phyloP scores from a whole-genome alignment of 257 asterid genomes.

The Penstemon newberryi region DNA sequence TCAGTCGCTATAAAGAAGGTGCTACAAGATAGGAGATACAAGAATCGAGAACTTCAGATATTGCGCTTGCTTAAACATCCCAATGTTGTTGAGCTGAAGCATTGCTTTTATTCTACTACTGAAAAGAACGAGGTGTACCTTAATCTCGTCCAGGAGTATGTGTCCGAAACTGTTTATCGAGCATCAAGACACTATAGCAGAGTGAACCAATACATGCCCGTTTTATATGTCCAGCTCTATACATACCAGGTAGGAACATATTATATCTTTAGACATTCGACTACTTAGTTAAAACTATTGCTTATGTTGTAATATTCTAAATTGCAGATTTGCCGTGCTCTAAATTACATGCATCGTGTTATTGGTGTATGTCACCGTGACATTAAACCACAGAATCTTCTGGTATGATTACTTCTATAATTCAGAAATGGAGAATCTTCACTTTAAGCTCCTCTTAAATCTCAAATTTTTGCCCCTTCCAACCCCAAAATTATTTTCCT shows the following conservation, averaged over 20 bases:
- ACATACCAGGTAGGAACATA: constrained; percentile 42
- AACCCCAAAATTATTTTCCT: background rate
- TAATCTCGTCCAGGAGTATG: constrained; percentile 57
- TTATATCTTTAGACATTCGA: background rate
- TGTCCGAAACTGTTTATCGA: constrained; percentile 51
- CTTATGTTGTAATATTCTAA: background rate
- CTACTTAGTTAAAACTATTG: background rate
- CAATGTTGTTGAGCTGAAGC: constrained; percentile 51
- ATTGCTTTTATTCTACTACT: constrained; percentile 55
- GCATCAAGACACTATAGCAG: constrained; percentile 49
- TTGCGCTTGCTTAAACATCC: constrained; percentile 56
- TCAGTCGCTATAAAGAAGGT: constrained; percentile 61
- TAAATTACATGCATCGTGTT: constrained; percentile 58
- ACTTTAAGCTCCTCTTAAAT: background rate
- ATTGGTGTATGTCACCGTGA: constrained; percentile 72
- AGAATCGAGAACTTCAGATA: constrained; percentile 55
- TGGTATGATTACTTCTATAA: constrained; percentile 37
- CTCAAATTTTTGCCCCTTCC: background rate
- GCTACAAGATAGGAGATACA: constrained; percentile 57
- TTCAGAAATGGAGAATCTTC: too few species aligned
- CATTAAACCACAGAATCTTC: constrained; percentile 69
- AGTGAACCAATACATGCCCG: constrained; percentile 51
- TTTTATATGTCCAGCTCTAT: constrained; percentile 51
- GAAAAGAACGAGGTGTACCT: constrained; percentile 61
- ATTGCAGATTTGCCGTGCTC: constrained; percentile 61